Evolutionary conservation across 805 yeast genomes (phyloP).

Genomic region (Ogataea parapolymorpha): DNA sequence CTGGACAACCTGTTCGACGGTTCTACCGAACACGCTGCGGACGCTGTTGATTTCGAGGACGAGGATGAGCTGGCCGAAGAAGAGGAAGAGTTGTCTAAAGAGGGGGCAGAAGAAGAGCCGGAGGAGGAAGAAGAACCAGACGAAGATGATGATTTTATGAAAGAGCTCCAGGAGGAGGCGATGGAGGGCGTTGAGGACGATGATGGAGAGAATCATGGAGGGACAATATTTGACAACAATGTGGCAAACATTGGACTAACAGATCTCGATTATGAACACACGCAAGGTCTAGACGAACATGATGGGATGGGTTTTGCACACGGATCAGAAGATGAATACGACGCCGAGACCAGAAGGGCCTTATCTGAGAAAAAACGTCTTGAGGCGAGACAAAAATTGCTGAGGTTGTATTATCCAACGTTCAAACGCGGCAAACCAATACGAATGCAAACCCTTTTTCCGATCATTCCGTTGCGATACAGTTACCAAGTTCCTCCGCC

Average conservation of each 20-base stretch:
- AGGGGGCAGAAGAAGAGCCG: conserved; percentile 39
- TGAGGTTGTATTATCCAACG: conserved; percentile 57
- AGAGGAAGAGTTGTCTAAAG: conserved; percentile 53
- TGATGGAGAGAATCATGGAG: conserved; percentile 25
- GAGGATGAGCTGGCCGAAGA: conserved; percentile 95
- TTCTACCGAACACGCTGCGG: conserved; percentile 74
- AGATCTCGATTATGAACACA: conserved; percentile 32
- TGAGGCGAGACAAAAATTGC: conserved; percentile 28
- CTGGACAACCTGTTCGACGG: conserved; percentile 39
- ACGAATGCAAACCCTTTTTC: conserved; percentile 64
- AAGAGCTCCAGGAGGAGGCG: conserved; percentile 37
- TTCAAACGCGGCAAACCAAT: conserved; percentile 54
- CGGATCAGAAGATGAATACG: conserved; percentile 19
- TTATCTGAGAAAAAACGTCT: conserved; percentile 31
- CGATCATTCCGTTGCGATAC: conserved; percentile 52
- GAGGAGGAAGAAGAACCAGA: conserved; percentile 37
- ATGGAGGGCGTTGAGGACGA: conserved; percentile 36
- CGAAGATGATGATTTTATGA: conserved; percentile 37
- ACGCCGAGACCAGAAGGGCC: conserved; percentile 13
- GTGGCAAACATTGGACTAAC: conserved; percentile 31
- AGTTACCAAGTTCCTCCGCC: conserved; percentile 50
- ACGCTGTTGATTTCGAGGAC: conserved; percentile 92
- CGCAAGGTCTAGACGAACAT: conserved; percentile 22
- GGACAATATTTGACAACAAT: conserved; percentile 33
- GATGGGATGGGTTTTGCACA: conserved; percentile 19